Evolutionary conservation across 2,329 filamentous ascomycete genomes (phyloP), one percentile per base, ranked within the genome.

Genomic region (Leptographium procerum): DNA sequence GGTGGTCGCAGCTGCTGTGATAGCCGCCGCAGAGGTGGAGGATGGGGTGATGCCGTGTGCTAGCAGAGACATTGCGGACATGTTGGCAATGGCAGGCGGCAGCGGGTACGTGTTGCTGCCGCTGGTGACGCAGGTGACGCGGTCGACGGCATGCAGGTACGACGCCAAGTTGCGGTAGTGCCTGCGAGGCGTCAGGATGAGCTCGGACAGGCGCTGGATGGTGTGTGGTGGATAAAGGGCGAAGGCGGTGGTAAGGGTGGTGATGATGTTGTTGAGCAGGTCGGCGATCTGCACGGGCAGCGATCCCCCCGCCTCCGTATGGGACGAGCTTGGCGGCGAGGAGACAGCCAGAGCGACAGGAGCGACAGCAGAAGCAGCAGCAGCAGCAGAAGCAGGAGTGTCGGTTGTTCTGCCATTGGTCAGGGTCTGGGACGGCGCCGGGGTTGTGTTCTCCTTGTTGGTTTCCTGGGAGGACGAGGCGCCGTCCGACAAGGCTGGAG

Each of bases 81-180:
- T 73, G 64, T 84, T 81, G 2, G 80, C 77, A 9, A 85, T 72
- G 16, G 83, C 81, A 0, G 84, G 81, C 1, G 89, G 89, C 1
- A 97, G 81, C 0, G 94, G 94, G 68, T 96, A 99, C 59, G 85
- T 78, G 63, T 88, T 85, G 24, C 85, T 83, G 29, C 85, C 82
- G 43, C 89, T 96, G 13, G 91, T 95, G 59, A 99, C 94, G 59
- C 88, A 90, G 28, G 96, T 84, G 26, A 96, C 87, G 59, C 94
- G 86, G 69, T 97, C 90, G 54, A 97, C 81, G 3, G 94, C 94
- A 65, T 94, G 88, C 13, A 99, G 83, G 70, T 94, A 99, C 13
- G 91, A 81, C 1, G 89, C 84, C 3, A 97, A 79, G 57, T 85
- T 87, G 61, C 82, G 84, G 75, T 97, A 96, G 72, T 96, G 88